These are phyloP conservation scores for Lagenidium giganteum DNA, from an alignment of 352 stramenopile genomes.

Conservation along the genomic window DNA sequence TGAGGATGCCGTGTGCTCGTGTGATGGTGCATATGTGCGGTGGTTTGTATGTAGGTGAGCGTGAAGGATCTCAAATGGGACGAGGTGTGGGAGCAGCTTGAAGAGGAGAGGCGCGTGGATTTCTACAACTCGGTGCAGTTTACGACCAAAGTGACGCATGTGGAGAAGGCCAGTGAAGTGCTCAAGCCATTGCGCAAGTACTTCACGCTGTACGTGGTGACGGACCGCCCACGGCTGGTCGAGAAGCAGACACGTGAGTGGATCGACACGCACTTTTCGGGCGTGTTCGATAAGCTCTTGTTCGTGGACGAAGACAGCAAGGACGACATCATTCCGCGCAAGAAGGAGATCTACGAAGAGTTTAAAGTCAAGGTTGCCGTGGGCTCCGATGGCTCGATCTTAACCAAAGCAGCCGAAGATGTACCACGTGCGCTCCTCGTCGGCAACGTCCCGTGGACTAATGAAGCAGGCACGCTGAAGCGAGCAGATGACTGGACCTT, in stretches of 20 bases:
- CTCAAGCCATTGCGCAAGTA: slow-evolving; percentile 56
- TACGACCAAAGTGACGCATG: slow-evolving; percentile 22
- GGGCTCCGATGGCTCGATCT: slow-evolving; percentile 24
- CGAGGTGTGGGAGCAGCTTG: slow-evolving; percentile 29
- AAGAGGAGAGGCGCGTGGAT: slow-evolving; percentile 22
- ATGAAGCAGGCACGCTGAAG: slow-evolving; percentile 5
- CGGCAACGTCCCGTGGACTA: slow-evolving; percentile 47
- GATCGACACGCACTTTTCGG: slow-evolving; percentile 53
- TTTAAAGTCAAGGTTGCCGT: slow-evolving; percentile 62
- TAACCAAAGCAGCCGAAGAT: slow-evolving; percentile 21
- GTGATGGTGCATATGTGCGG: background rate
- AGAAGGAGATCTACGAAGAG: slow-evolving; percentile 57
- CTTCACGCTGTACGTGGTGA: slow-evolving; percentile 60
- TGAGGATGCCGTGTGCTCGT: no score
- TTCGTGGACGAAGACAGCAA: slow-evolving; percentile 46
- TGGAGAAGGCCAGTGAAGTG: slow-evolving; percentile 21
- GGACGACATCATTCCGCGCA: slow-evolving; percentile 34
- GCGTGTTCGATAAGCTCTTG: slow-evolving; percentile 72
- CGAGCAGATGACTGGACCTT: slow-evolving; percentile 27
- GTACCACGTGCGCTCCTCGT: slow-evolving; percentile 35
- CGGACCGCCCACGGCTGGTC: slow-evolving; percentile 43
- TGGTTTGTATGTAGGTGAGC: slow-evolving; percentile 19
- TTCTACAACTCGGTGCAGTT: slow-evolving; percentile 61
- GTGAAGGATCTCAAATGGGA: slow-evolving; percentile 19
- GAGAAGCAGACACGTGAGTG: slow-evolving; percentile 74